Evolutionary conservation across 225 moss, liverwort and hornwort species (phyloP).

Genomic region (Neckera pumila): DNA sequence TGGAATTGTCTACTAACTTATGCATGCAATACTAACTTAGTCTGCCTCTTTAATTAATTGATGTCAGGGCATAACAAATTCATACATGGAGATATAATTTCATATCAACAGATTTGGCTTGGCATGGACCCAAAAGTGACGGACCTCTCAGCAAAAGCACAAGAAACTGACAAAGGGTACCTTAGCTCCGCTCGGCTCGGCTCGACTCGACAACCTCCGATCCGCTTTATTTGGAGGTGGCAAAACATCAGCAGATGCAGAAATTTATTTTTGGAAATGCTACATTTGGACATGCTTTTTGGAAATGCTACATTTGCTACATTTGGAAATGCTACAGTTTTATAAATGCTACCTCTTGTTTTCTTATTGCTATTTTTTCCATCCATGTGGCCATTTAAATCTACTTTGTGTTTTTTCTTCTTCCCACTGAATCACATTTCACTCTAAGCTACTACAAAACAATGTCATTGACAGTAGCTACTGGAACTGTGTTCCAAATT

Average conservation of each 20-base stretch:
- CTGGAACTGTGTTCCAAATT: no score
- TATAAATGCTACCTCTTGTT: no score
- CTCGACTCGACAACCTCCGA: not conserved
- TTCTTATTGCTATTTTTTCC: not conserved
- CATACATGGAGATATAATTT: not conserved
- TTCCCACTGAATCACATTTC: not conserved
- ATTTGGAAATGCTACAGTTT: no score
- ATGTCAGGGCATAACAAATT: not conserved
- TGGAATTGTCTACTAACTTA: not conserved
- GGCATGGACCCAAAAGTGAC: not conserved
- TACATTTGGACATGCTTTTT: not conserved
- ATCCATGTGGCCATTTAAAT: not conserved
- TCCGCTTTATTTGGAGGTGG: not conserved
- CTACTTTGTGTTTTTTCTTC: not conserved
- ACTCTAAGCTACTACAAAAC: not conserved
- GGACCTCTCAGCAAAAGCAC: not conserved
- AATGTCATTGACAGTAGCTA: not conserved
- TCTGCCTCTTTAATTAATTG: not conserved
- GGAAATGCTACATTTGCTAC: no score
- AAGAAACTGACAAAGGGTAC: not conserved
- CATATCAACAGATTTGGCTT: not conserved
- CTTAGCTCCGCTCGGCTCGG: not conserved
- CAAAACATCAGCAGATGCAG: not conserved
- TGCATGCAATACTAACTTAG: not conserved
- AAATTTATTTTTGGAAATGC: not conserved